These are phyloP conservation scores for Cucumis hystrix DNA, from an alignment of 306 rosid genomes.

Conservation along the genomic window DNA sequence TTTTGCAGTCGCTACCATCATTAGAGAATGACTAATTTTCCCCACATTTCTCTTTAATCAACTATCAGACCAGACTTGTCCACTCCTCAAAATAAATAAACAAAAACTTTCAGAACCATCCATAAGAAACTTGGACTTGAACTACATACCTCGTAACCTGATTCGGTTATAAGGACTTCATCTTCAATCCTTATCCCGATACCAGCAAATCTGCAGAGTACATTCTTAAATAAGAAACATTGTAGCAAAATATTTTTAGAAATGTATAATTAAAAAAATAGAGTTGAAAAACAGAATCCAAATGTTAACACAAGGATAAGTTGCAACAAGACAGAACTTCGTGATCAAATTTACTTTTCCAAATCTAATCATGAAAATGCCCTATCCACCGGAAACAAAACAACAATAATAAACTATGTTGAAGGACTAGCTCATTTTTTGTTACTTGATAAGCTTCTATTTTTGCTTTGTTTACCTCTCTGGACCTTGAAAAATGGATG, in stretches of 20 bases:
- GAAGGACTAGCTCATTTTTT: neutral
- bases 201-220: constrained; percentile 49
- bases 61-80: neutral
- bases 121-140: neutral
- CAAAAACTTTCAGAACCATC: neutral
- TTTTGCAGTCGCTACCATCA: neutral
- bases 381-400: neutral
- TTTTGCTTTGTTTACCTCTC: constrained; percentile 33
- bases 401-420: neutral
- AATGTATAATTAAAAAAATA: neutral
- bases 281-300: neutral
- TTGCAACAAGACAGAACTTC: neutral
- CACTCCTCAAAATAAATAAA: no score
- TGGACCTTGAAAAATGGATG: constrained; percentile 46
- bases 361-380: neutral
- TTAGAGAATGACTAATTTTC: neutral
- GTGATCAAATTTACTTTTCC: neutral
- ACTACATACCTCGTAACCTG: constrained; percentile 51
- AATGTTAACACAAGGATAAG: neutral
- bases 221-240: constrained; percentile 6
- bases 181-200: constrained; percentile 89
- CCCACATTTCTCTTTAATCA: neutral
- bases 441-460: neutral
- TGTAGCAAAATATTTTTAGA: neutral
- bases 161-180: constrained; percentile 69